Percentiles rank a stretch among this genome's conserved stretches.
These are phyloP conservation scores for Diaporthe caulivora DNA, from an alignment of 2,329 filamentous ascomycete genomes.

Conservation along the genomic window DNA sequence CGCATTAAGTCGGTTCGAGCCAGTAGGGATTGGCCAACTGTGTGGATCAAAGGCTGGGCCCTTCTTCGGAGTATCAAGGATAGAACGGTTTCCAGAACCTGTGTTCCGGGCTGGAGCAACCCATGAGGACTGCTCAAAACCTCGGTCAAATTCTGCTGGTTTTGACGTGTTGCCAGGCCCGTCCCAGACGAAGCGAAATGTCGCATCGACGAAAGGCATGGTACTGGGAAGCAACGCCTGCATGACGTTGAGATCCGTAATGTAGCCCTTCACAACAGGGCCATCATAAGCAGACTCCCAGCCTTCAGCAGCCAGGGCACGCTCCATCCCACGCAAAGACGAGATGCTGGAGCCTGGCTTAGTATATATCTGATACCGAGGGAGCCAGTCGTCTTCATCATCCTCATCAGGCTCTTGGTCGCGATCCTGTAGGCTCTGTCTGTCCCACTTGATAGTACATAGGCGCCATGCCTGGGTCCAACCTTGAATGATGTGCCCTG, in stretches of 20 bases:
- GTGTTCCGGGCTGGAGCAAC: neutral
- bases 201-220: conserved; percentile 21
- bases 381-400: conserved; percentile 33
- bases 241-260: conserved; percentile 34
- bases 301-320: neutral
- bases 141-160: neutral
- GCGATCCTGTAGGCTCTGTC: neutral
- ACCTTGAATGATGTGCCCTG: conserved; percentile 26
- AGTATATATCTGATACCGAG: conserved; percentile 19
- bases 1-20: neutral
- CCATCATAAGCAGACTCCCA: conserved; percentile 20
- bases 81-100: neutral
- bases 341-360: conserved; percentile 2
- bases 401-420: conserved; percentile 30
- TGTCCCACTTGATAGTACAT: conserved; percentile 28
- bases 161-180: neutral
- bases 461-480: conserved; percentile 35
- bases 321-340: conserved; percentile 10
- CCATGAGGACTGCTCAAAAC: neutral
- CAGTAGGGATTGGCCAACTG: conserved; percentile 3
- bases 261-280: neutral
- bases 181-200: conserved; percentile 21
- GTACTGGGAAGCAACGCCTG: conserved; percentile 22
- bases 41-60: neutral
- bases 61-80: neutral